Conservation (phyloP, 2,329 filamentous ascomycete genomes). For the Tolypocladium amazonense region DNA sequence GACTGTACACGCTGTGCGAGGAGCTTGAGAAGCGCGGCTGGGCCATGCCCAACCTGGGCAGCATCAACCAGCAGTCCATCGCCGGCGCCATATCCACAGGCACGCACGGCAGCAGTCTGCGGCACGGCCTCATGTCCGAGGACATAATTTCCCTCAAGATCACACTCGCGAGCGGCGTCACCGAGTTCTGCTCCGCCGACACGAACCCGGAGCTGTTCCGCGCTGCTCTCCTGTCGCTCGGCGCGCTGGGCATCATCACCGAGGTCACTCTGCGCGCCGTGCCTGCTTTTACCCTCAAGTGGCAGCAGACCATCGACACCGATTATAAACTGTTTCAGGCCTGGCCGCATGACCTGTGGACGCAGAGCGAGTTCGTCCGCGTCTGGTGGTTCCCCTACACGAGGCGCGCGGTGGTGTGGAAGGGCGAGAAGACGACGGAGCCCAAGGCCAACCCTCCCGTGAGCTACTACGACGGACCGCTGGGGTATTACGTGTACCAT, state of each 20-base stretch:
- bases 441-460: constrained; percentile 46
- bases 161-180: constrained; percentile 70
- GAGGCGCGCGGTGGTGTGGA: constrained; percentile 79
- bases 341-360: constrained; percentile 74
- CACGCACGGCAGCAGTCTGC: constrained; percentile 81
- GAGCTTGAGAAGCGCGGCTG: constrained; percentile 66
- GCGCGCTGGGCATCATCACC: constrained; percentile 81
- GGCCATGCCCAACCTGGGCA: constrained; percentile 84
- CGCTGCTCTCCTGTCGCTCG: constrained; percentile 77
- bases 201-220: constrained; percentile 73
- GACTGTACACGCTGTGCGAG: constrained; percentile 62
- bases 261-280: constrained; percentile 80
- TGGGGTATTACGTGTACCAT: constrained; percentile 89
- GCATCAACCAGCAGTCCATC: constrained; percentile 89
- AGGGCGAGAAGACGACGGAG: constrained; percentile 65
- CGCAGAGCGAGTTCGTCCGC: constrained; percentile 73
- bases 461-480: constrained; percentile 69
- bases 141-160: constrained; percentile 65
- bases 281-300: constrained; percentile 72
- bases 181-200: constrained; percentile 57
- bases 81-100: constrained; percentile 87
- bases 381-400: constrained; percentile 98
- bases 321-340: constrained; percentile 57
- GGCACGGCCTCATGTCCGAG: constrained; percentile 76
- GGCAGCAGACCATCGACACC: constrained; percentile 69